Base-by-base conservation (phyloP, 306 rosid species). In the Arachis hypogaea region DNA sequence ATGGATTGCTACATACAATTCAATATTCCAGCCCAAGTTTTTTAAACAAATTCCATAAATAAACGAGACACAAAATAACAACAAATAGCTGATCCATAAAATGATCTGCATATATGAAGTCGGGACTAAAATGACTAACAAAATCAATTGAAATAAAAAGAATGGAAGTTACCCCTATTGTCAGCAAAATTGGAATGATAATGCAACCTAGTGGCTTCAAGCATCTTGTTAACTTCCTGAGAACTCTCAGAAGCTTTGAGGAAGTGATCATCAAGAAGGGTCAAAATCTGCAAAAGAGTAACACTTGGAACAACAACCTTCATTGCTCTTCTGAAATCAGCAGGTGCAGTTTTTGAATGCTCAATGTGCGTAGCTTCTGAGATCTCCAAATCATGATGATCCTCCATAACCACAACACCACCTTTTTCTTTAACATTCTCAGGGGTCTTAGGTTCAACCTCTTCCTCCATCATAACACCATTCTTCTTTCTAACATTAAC, bases 161-260 rank as follows among this genome's bases (percentile, higher is more conserved):
- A 41, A 44, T 72, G 43, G 5, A 14, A 74, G 28, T 66, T 81
- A 91, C 98, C 98, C 54, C 91, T 78, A 81, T 86, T 88, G 77
- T 92, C 98, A 0, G 96, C 98, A 6, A 92, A 92, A 85, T 90
- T 92, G 42, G 98, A 90, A 82, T 92, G 98, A 65, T 90, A 90
- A 75, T 90, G 98, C 84, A 92, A 75, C 70, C 98, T 88, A 75
- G 98, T 92, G 28, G 96, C 94, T 75, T 92, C 98, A 9, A 92
- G 92, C 94, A 90, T 82, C 82, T 85, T 90, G 11, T 85, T 82
- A 72, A 92, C 98, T 77, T 82, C 94, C 9, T 86, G 93, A 47
- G 96, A 94, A 78, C 94, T 77, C 71, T 90, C 82, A 0, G 91
- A 90, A 43, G 96, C 89, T 78, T 74, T 85, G 28, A 92, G 64